Evolutionary conservation across 164 flowering plant genomes (phyloP).

Genomic region (Taxillus chinensis): DNA sequence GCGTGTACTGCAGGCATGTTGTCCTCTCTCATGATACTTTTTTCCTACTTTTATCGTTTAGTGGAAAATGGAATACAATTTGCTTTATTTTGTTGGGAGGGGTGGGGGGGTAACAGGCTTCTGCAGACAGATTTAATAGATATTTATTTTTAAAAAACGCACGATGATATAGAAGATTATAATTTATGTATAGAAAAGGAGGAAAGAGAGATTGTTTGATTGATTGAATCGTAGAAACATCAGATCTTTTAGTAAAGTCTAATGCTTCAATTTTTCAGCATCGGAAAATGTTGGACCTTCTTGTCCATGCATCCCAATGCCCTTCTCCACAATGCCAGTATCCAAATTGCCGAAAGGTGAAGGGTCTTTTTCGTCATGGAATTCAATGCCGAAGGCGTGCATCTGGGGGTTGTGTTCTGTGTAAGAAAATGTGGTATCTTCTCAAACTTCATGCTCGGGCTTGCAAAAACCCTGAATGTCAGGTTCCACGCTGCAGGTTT

Average conservation of each 20-base stretch:
- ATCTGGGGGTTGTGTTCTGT: neutral
- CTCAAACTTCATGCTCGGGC: neutral
- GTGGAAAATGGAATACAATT: neutral
- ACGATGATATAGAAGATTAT: too few relatives aligned
- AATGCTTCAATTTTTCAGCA: neutral
- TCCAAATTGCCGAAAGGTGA: neutral
- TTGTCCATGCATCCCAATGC: neutral
- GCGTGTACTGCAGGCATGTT: neutral
- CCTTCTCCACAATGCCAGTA: neutral
- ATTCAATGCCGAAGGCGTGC: neutral
- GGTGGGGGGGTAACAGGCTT: too few relatives aligned
- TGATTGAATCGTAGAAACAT: neutral
- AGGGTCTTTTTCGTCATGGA: neutral
- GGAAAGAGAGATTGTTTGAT: too few relatives aligned
- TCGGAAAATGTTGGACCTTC: neutral
- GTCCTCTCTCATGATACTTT: too few relatives aligned
- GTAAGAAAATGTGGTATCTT: neutral
- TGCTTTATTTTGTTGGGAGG: too few relatives aligned
- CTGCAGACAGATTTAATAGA: too few relatives aligned
- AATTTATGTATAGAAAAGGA: too few relatives aligned
- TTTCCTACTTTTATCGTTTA: too few relatives aligned
- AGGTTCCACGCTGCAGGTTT: neutral
- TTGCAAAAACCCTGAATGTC: neutral
- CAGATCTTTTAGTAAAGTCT: neutral
- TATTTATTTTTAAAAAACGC: too few relatives aligned